Base-by-base conservation (phyloP, 192 early-diverging fungal genomes). In the Oehlia diaphana region DNA sequence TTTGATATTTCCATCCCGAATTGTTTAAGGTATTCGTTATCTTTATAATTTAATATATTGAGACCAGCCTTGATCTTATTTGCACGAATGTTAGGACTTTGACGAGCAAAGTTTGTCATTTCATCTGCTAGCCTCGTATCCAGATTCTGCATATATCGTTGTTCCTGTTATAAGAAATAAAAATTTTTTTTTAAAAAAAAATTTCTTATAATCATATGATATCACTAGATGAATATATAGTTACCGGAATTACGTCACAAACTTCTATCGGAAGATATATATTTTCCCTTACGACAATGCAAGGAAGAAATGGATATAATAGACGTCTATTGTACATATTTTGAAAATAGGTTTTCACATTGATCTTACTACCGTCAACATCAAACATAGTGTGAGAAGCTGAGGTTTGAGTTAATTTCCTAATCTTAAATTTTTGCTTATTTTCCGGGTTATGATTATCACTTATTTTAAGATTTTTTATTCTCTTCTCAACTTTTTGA, bases 201-300 rank as follows among this genome's bases (percentile, higher is more conserved):
- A 26, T 26, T 26, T 26, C 26, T 26, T 26, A 26, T 26, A 26
- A 26, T 26, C 26, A 26, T 26, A 26, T 26, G 26, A 26, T 26
- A 26, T 26, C 26, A 26, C 26, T 26, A 26, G 26, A 26, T 26
- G 26, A 26, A 26, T 26, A 26, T 26, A 26, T 26, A 26, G 0
- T 26, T 26, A 26, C 26, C 26, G 26, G 26, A 26, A 26, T 26
- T 26, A 26, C 26, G 26, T 90, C 88, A 85, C 96, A 97, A 50
- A 97, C 89, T 86, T 99, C 97, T 87, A 99, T 92, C 39, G 96
- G 97, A 62, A 99, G 83, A 71, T 90, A 89, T 21, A 88, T 79
- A 68, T 90, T 88, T 63, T 90, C 89, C n/a, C 88, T 84, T 39
- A 95, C 94, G 23, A 94, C 91, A 31, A 95, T 86, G 39, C 91